Evolutionary conservation across 2,329 filamentous ascomycete species (phyloP).

Genomic region (Apiospora sp.): DNA sequence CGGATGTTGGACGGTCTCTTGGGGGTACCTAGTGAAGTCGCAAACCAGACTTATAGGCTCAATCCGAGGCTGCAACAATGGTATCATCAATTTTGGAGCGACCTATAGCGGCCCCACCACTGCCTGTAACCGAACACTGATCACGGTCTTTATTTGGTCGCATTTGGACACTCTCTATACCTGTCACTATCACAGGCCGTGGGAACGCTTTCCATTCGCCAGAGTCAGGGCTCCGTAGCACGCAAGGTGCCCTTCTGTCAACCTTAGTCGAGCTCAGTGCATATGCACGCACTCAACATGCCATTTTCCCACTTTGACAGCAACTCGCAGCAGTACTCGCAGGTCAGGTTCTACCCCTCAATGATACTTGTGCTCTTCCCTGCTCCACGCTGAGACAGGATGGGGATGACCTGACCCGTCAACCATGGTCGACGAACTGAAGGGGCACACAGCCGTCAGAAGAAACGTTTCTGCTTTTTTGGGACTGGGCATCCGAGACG

Average conservation of each 20-base stretch:
- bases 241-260: not conserved
- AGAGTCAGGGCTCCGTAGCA: not conserved
- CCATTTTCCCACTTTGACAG: not conserved
- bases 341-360: not conserved
- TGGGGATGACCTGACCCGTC: not conserved
- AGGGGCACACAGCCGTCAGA: constrained; percentile 16
- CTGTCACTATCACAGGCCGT: constrained; percentile 16
- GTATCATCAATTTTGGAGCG: constrained; percentile 6
- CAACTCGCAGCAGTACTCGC: not conserved
- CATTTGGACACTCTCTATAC: not conserved
- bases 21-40: not conserved
- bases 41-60: not conserved
- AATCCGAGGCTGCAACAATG: not conserved
- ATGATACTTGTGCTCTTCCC: not conserved
- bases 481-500: not conserved
- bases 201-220: not conserved
- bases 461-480: constrained; percentile 13
- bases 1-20: not conserved
- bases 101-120: not conserved
- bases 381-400: not conserved
- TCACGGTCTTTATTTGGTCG: not conserved
- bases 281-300: not conserved
- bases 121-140: constrained; percentile 1
- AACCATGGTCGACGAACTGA: not conserved
- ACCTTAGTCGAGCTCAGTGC: not conserved